Evolutionary conservation across 768 basidiomycete genomes (phyloP).

Genomic region (Aureoboletus auriporus): DNA sequence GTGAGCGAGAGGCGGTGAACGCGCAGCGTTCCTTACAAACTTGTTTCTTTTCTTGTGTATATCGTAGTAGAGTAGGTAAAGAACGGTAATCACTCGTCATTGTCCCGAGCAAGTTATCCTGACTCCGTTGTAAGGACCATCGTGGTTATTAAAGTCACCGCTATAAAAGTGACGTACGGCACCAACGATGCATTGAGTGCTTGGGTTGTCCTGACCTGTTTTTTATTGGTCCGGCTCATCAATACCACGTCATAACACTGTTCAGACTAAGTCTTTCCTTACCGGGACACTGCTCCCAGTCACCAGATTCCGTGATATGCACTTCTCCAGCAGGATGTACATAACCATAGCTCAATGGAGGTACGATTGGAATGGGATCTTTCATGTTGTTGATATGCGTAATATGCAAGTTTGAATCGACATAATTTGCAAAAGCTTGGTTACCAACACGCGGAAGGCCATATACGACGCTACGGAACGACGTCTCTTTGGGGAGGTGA

Average conservation of each 20-base stretch:
- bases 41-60: no score
- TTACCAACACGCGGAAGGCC: constrained; percentile 46
- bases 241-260: neutral
- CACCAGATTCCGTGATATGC: constrained; percentile 38
- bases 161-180: constrained; percentile 38
- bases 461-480: constrained; percentile 27
- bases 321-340: constrained; percentile 38
- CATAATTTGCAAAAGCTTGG: constrained; percentile 52
- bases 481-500: constrained; percentile 26
- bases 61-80: no score
- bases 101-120: neutral
- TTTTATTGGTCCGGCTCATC: neutral
- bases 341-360: constrained; percentile 33
- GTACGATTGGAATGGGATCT: constrained; percentile 35
- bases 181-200: constrained; percentile 23
- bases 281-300: constrained; percentile 56
- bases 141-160: constrained; percentile 40
- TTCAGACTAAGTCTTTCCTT: neutral
- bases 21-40: no score
- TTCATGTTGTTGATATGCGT: constrained; percentile 52
- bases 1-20: no score
- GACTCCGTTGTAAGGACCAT: constrained; percentile 28
- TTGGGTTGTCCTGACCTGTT: constrained; percentile 58
- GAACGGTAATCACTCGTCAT: neutral
- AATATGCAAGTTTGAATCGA: constrained; percentile 40